Conservation (phyloP, 495 filamentous ascomycete species). For the Trypethelium eluteriae region DNA sequence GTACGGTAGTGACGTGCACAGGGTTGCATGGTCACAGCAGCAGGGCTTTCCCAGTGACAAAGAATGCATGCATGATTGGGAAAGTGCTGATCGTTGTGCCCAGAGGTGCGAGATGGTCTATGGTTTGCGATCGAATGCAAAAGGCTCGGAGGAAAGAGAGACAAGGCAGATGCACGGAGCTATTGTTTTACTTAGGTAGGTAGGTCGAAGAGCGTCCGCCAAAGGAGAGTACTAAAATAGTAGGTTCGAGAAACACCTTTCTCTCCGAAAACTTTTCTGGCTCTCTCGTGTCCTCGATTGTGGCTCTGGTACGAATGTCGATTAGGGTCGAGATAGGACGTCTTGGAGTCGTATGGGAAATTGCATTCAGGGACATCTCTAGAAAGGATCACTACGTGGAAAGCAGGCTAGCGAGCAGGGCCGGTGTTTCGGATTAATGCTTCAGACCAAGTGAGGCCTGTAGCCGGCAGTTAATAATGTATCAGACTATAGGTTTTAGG, state of each 20-base stretch:
- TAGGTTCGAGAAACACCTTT: background rate
- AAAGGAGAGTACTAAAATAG: background rate
- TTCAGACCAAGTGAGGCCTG: slow-evolving; percentile 6
- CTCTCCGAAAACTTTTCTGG: background rate
- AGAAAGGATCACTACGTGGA: background rate
- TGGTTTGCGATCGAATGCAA: background rate
- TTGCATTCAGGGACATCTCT: background rate
- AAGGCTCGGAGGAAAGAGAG: background rate
- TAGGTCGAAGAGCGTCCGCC: background rate
- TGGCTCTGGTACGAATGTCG: background rate
- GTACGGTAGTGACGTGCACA: background rate
- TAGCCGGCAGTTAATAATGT: slow-evolving; percentile 6
- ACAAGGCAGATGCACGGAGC: background rate
- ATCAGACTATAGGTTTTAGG: slow-evolving; percentile 6
- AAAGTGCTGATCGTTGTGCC: background rate
- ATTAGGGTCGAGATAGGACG: background rate
- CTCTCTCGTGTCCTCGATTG: background rate
- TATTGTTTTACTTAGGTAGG: background rate
- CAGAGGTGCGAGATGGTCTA: background rate
- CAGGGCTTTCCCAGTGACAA: background rate
- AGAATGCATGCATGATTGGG: background rate
- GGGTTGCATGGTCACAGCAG: background rate
- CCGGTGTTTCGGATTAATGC: slow-evolving; percentile 6
- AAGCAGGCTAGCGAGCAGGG: background rate
- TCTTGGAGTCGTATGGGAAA: background rate